A percentile compares a stretch with the other conserved stretches of the same genome.
Conservation (phyloP, 768 basidiomycete species). For the Russula sp. region DNA sequence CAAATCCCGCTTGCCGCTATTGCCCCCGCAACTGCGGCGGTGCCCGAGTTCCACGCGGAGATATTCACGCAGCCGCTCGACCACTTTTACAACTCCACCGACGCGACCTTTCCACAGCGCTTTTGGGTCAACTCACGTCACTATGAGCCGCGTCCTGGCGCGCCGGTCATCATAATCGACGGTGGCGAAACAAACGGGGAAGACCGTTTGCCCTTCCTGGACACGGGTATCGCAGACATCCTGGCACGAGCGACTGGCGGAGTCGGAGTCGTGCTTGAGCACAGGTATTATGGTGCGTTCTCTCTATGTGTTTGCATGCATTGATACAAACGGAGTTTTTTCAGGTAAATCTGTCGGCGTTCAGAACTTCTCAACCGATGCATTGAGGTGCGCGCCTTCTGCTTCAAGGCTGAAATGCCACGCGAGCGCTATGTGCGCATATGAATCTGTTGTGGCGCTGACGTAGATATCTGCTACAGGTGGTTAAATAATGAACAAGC, state of each 20-base stretch:
- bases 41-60: slow-evolving; percentile 52
- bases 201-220: slow-evolving; percentile 49
- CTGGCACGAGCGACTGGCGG: slow-evolving; percentile 82
- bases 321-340: slow-evolving; percentile 14
- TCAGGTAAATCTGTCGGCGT: slow-evolving; percentile 75
- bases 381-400: slow-evolving; percentile 53
- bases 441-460: neutral
- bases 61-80: slow-evolving; percentile 86
- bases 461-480: slow-evolving; percentile 39
- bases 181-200: slow-evolving; percentile 91
- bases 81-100: slow-evolving; percentile 58
- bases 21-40: neutral
- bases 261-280: slow-evolving; percentile 86
- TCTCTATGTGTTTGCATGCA: slow-evolving; percentile 9
- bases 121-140: slow-evolving; percentile 90
- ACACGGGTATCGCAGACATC: slow-evolving; percentile 74
- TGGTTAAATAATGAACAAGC: slow-evolving; percentile 91
- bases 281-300: slow-evolving; percentile 76
- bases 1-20: neutral
- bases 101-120: slow-evolving; percentile 75
- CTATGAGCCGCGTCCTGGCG: slow-evolving; percentile 66
- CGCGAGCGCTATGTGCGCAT: neutral
- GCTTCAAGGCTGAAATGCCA: too few relatives aligned
- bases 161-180: slow-evolving; percentile 87
- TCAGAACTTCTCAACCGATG: slow-evolving; percentile 73